Base-by-base conservation (phyloP, 163 green algal species). In the Chloroidium sp. region DNA sequence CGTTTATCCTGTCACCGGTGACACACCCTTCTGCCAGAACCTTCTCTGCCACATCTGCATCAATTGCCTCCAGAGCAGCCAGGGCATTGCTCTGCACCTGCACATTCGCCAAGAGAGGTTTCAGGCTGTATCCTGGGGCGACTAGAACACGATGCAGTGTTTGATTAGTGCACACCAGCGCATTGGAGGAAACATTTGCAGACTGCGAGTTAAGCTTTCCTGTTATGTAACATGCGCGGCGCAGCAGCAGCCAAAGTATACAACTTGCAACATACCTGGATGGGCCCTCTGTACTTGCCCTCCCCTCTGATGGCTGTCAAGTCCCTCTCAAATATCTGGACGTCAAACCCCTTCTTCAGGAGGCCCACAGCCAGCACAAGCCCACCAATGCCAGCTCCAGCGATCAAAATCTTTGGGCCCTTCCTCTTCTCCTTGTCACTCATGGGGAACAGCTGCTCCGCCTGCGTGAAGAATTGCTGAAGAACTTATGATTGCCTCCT, bases 1-100 rank as follows among this genome's bases (percentile, higher is more conserved):
- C 96, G 82, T 99, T 99, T 85, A 99, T 91, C 58, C 96, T 86
- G 89, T 99, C 96, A 0, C 96, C 96, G 1, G 96, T 99, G 78
- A 99, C 92, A 85, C 92, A 97, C 36, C 95, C 95, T 59, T 87
- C 77, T 59, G 77, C 79, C 75, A 98, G 87, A 1, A 99, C 88
- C 67, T 93, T 78, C 59, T 95, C 89, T 0, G 93, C 92, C 3
- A 97, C 83, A 3, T 91, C 87, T 0, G 79, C 61, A 82, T 98
- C 95, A 36, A 99, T 93, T 0, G 94, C 92, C 82, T 99, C 93
- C 77, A 99, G 86, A 4, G 96, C 95, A 13, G 89, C 96, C n/a
- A 99, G 90, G 2, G 96, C 96, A 84, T 99, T 99, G 90, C 89
- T 95, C 88, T 98, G 95, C 3, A 85, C 61, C 84, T 87, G 76